phyloP scores from a whole-genome alignment of 108 stramenopile genomes.

The Conticribra guillardii region DNA sequence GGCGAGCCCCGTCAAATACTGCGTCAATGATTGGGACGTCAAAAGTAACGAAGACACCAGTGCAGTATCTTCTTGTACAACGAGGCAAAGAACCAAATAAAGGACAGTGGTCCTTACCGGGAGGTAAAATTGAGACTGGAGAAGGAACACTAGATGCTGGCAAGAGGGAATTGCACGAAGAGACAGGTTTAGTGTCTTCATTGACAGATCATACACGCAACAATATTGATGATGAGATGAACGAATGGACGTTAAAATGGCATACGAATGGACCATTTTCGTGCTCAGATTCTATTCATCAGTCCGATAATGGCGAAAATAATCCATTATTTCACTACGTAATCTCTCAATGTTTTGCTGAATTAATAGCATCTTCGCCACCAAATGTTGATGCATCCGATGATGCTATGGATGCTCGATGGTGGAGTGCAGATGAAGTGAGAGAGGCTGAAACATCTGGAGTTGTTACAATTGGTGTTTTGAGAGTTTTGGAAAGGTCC shows the following conservation, averaged over 20 bases:
- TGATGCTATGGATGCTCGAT: slow-evolving; percentile 52
- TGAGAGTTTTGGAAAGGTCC: slow-evolving; percentile 32
- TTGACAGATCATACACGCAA: neutral
- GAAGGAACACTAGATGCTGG: slow-evolving; percentile 62
- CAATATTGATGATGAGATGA: neutral
- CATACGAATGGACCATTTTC: slow-evolving; percentile 43
- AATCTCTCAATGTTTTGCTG: slow-evolving; percentile 53
- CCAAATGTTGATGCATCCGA: slow-evolving; percentile 46
- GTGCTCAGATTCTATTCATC: slow-evolving; percentile 53
- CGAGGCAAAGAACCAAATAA: slow-evolving; percentile 73
- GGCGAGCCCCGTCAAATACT: neutral
- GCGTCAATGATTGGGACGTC: too few relatives aligned
- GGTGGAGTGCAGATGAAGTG: slow-evolving; percentile 44
- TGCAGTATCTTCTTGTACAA: slow-evolving; percentile 59
- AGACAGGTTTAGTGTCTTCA: slow-evolving; percentile 46
- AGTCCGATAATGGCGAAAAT: neutral
- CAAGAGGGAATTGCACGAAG: slow-evolving; percentile 66
- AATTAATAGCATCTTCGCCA: slow-evolving; percentile 14
- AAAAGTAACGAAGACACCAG: too few relatives aligned
- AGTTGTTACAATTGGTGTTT: slow-evolving; percentile 31
- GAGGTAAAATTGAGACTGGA: slow-evolving; percentile 71
- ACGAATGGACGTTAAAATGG: slow-evolving; percentile 38
- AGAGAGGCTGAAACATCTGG: slow-evolving; percentile 29
- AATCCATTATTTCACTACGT: slow-evolving; percentile 34
- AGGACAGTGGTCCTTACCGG: slow-evolving; percentile 72